Conservation (phyloP, 106 monocot species). For the Allium cepa region DNA sequence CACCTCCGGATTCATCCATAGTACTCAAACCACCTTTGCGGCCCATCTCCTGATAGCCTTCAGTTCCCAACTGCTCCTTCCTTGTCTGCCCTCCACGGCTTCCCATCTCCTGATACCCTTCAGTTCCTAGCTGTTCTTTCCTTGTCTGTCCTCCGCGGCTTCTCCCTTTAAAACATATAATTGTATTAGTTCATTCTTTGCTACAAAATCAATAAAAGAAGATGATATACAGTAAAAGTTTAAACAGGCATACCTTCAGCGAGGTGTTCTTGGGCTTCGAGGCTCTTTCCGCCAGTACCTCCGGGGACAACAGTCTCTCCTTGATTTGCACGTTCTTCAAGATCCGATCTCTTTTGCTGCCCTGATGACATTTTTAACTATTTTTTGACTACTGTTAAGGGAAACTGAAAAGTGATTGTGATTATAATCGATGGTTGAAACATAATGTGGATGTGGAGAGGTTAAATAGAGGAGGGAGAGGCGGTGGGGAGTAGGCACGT, state of each 20-base stretch:
- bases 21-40: slow-evolving; percentile 65
- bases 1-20: slow-evolving; percentile 45
- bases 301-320: slow-evolving; percentile 80
- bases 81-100: slow-evolving; percentile 70
- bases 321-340: slow-evolving; percentile 45
- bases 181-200: no score
- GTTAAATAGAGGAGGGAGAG: no score
- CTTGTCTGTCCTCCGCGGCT: slow-evolving; percentile 68
- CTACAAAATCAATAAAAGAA: no score
- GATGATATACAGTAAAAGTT: background rate
- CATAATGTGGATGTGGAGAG: no score
- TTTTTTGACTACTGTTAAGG: background rate
- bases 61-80: slow-evolving; percentile 50
- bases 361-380: slow-evolving; percentile 28
- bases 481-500: no score
- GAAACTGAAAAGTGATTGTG: no score
- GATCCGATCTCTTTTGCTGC: slow-evolving; percentile 37
- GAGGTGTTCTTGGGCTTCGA: slow-evolving; percentile 55
- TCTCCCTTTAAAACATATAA: slow-evolving; percentile 6
- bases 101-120: slow-evolving; percentile 29
- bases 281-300: slow-evolving; percentile 80
- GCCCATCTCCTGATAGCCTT: slow-evolving; percentile 40
- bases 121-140: slow-evolving; percentile 55
- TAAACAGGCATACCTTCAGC: slow-evolving; percentile 1
- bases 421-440: no score